phyloP scores from a whole-genome alignment of 2,329 filamentous ascomycete genomes.

The Talaromyces pinophilus region DNA sequence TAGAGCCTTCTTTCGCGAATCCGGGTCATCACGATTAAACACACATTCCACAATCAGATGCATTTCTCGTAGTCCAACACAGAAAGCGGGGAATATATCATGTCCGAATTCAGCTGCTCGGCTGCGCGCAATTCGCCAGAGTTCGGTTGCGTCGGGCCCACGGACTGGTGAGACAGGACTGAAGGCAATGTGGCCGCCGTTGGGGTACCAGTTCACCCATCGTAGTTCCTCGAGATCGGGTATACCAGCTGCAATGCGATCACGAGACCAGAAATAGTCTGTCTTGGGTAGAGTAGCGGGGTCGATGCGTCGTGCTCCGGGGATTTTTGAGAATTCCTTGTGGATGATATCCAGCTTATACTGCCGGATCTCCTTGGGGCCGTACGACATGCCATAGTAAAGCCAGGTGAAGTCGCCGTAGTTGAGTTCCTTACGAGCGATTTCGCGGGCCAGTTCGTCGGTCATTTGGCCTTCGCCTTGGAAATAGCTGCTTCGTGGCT shows the following conservation, averaged over 20 bases:
- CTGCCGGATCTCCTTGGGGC: conserved; percentile 37
- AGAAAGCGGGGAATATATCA: conserved; percentile 47
- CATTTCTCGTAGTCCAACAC: conserved; percentile 41
- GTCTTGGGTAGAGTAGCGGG: conserved; percentile 38
- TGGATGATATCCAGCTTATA: conserved; percentile 36
- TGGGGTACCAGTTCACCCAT: conserved; percentile 36
- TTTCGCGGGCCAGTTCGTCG: conserved; percentile 34
- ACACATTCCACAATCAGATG: conserved; percentile 21
- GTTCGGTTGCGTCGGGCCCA: conserved; percentile 43
- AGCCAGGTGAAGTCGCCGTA: conserved; percentile 41
- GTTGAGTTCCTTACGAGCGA: conserved; percentile 30
- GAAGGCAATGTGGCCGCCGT: conserved; percentile 49
- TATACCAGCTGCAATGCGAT: conserved; percentile 36
- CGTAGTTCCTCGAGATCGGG: conserved; percentile 45
- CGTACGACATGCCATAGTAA: conserved; percentile 42
- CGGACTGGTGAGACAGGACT: conserved; percentile 49
- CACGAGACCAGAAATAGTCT: conserved; percentile 38
- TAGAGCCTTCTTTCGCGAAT: conserved; percentile 11
- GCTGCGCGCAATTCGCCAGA: conserved; percentile 40
- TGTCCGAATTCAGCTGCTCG: conserved; percentile 28
- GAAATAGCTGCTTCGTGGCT: conserved; percentile 37
- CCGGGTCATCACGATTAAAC: conserved; percentile 23
- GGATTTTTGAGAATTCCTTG: conserved; percentile 37
- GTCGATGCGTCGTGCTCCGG: conserved; percentile 38
- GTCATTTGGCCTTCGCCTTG: conserved; percentile 37